Conservation (phyloP, 805 yeast species). For the Aciculoconidium aculeatum region DNA sequence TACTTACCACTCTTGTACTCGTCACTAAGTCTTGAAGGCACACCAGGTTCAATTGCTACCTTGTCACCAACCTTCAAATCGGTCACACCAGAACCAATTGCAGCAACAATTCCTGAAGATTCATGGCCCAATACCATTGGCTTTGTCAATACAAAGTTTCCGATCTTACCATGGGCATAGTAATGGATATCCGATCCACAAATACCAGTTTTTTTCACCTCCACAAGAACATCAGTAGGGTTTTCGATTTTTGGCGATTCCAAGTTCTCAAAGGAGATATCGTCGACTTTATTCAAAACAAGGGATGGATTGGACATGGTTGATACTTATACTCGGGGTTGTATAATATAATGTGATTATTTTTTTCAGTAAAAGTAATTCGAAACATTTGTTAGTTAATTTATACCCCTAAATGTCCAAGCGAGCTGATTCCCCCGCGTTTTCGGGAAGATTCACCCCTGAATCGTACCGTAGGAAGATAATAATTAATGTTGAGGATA, state of each 20-base stretch:
- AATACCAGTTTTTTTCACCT: conserved; percentile 77
- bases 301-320: conserved; percentile 44
- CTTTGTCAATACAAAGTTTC: conserved; percentile 61
- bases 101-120: conserved; percentile 69
- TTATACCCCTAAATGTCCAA: no score
- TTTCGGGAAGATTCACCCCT: no score
- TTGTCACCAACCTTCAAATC: conserved; percentile 71
- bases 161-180: conserved; percentile 73
- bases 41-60: conserved; percentile 88
- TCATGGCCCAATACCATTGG: conserved; percentile 93
- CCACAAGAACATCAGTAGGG: conserved; percentile 66
- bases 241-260: conserved; percentile 59
- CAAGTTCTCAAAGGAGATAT: conserved; percentile 60
- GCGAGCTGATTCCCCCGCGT: no score
- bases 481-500: no score
- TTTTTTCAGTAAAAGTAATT: no score
- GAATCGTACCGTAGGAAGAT: no score
- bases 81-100: conserved; percentile 62
- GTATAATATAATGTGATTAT: no score
- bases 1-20: conserved; percentile 76
- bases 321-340: no score
- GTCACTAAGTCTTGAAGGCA: conserved; percentile 71
- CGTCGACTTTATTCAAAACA: conserved; percentile 59
- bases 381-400: no score
- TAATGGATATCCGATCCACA: conserved; percentile 88